Conservation (phyloP, 1,284 basidiomycete genomes). For the Cryptococcus depauperatus region DNA sequence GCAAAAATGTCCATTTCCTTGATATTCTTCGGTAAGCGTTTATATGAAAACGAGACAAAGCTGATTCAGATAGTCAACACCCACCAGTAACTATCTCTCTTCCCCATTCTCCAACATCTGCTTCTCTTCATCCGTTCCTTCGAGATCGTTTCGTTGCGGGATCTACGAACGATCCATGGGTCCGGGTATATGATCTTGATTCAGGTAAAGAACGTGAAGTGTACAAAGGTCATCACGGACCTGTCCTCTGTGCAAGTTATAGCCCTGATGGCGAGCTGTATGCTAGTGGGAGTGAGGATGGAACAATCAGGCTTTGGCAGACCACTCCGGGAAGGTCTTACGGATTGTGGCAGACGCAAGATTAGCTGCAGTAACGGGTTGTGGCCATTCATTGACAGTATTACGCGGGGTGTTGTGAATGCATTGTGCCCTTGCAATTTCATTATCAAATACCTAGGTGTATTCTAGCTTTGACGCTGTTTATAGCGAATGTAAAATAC, state of each 20-base stretch:
- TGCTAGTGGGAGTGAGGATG: slow-evolving; percentile 76
- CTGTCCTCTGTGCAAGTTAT: slow-evolving; percentile 88
- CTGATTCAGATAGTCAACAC: slow-evolving; percentile 45
- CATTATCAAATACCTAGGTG: too few species aligned
- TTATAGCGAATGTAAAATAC: too few species aligned
- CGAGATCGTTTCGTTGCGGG: slow-evolving; percentile 90
- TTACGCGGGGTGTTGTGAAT: too few species aligned
- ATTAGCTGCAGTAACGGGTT: too few species aligned
- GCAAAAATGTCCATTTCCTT: slow-evolving; percentile 79
- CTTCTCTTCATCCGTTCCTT: slow-evolving; percentile 79
- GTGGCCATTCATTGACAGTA: too few species aligned
- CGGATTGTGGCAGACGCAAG: slow-evolving; percentile 70
- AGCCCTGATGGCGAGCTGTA: slow-evolving; percentile 98
- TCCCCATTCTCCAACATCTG: slow-evolving; percentile 77
- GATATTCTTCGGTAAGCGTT: slow-evolving; percentile 48
- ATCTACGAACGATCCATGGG: slow-evolving; percentile 88
- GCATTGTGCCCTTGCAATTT: too few species aligned
- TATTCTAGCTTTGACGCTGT: too few species aligned
- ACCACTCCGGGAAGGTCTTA: slow-evolving; percentile 87
- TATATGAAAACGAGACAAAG: slow-evolving; percentile 26
- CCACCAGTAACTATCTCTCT: slow-evolving; percentile 50
- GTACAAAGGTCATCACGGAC: slow-evolving; percentile 95
- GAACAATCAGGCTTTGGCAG: slow-evolving; percentile 96
- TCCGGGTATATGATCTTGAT: slow-evolving; percentile 76
- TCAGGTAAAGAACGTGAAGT: slow-evolving; percentile 84